Evolutionary conservation across 1,284 basidiomycete genomes (phyloP), one percentile per base, ranked within the genome.

Genomic region (Puccinia brachypodii): DNA sequence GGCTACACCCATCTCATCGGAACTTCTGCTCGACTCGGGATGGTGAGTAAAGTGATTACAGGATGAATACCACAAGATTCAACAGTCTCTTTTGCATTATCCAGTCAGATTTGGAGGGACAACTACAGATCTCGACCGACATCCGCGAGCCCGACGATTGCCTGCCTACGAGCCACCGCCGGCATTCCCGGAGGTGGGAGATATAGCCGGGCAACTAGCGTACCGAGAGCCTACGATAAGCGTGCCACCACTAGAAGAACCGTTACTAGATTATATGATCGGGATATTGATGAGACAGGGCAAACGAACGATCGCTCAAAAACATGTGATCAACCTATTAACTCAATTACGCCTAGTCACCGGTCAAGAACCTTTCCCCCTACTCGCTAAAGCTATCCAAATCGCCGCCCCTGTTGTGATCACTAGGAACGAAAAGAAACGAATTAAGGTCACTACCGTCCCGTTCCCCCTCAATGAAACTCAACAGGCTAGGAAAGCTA

Each of bases 81-180:
- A 38, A 33, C 9, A 19, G 7, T 33, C 50, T 44, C 16, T 25
- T 4, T n/a, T 71, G 40, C 56, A 1, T 56, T 7, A 36, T 73
- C n/a, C 40, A 76, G 74, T 64, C 22, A 33, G 47, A 76, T 60
- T 76, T 47, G 1, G 13, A 42, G 22, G 31, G 9, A 76, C 53
- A 9, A 31, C 19, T 2, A n/a, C 38, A 6, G 25, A 33, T 64
- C 71, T 74, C 28, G 71, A 81, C 33, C 79, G 79, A 38, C 79
- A 81, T 58, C 71, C 79, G 2, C 33, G 79, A 3, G 79, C 79
- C 25, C 79, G 79, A 50, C 56, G 40, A 31, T 42, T 81, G 38
- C 79, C 79, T 19, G 71, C 38, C 2, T 81, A 81, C 47, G 58
- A 74, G 40, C 79, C 79, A n/a, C 79, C 79, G 22, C 79, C 79